Base-by-base conservation (phyloP, 441 rosid species). In the Populus hybrid region DNA sequence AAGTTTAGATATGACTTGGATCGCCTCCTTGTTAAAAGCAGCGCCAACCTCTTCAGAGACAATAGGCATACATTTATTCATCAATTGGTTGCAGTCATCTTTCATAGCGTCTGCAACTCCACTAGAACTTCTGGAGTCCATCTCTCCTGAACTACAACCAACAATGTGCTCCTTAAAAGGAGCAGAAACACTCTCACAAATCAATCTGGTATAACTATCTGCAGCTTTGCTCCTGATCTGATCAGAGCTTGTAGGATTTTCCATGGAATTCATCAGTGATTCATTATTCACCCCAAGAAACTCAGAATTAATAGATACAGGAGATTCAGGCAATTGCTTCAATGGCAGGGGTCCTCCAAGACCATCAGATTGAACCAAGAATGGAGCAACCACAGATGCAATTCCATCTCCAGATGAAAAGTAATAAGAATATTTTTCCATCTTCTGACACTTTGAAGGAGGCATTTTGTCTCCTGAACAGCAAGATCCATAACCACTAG, bases 301-400 rank as follows among this genome's bases (percentile, higher is more conserved):
- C 74, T 85, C 85, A 77, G 87, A 82, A 80, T 76, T 81, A 80
- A 74, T 75, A 66, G 85, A 83, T 46, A 59, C 65, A 35, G 84
- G 88, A 81, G 86, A 88, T 67, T 83, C 84, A 63, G 89, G 88
- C 30, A 18, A 79, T 67, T 75, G 82, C 86, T 34, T 59, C 83
- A 79, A 75, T 20, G 84, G 54, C 42, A 83, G 88, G 81, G 85
- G 77, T 75, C 70, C 65, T 73, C 69, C 78, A 72, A 69, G 50
- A 76, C 79, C 64, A 75, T 42, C 69, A 26, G 76, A 76, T 77
- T 81, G 84, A 80, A 76, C 78, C 72, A 23, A 26, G 10, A 69
- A 35, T 34, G 80, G 73, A 75, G 80, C 73, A 72, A 73, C 28
- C 12, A 70, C 30, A 79, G 76, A 67, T 76, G 77, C 69, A 69